Base-by-base conservation (phyloP, 257 asterid genomes). In the Ilex asprella region DNA sequence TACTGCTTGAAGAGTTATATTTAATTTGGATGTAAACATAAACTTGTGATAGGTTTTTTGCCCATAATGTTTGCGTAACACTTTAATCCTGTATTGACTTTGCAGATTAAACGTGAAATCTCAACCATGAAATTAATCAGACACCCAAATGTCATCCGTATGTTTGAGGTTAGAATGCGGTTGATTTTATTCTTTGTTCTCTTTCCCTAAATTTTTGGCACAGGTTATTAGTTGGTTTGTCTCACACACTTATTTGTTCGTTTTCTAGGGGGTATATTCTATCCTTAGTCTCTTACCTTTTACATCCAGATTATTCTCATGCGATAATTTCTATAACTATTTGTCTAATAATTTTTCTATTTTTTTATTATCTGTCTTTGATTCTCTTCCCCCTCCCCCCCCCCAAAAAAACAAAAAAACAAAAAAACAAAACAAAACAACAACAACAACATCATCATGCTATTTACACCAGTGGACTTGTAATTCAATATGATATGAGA, bases 101-200 rank as follows among this genome's bases (percentile, higher is more conserved):
- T 77, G 82, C 92, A 91, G 98, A 88, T 91, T 71, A 91, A 88
- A 74, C 91, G 96, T 9, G 98, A 91, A 83, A 88, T 91, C 29
- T 88, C 95, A 58, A 91, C 98, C 67, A 91, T 91, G 98, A 91
- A 91, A 75, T 62, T 91, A 59, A 81, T 91, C 66, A 75, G 90
- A 78, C 98, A 91, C 66, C 98, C 98, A 14, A 84, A 91, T 77
- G 98, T 88, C 71, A 88, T 91, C 59, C 90, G 94, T 55, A 84
- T 91, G 98, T 78, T 35, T 60, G 96, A 91, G 98, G 98, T 91
- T 66, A 59, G 87, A 32, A 56, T 21, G 54, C 30, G 43, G 27
- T 21, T 21, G 1, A 51, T 31, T 29, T 61, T 46, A 16, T 30
- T 21, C 27, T 21, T 21, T 21, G 27, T 21, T 21, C 27, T 21